These are phyloP conservation scores for Penicillium sp. DNA, from an alignment of 2,329 filamentous ascomycete genomes.

Conservation along the genomic window DNA sequence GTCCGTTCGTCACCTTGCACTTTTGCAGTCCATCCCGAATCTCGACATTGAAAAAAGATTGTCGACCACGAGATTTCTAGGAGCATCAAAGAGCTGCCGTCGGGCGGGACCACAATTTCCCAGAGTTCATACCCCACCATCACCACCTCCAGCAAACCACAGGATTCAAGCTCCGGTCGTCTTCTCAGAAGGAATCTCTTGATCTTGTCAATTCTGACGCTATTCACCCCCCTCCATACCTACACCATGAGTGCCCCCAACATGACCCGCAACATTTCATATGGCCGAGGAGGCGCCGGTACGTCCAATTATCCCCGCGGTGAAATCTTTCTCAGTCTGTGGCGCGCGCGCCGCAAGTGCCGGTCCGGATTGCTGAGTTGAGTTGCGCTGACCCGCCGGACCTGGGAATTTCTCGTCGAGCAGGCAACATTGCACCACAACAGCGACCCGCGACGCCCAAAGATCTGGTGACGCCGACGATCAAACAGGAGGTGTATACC, in stretches of 20 bases:
- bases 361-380: no score
- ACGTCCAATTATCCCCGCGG: constrained; percentile 14
- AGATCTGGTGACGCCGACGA: constrained; percentile 72
- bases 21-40: no score
- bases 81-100: no score
- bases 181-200: background rate
- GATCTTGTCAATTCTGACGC: background rate
- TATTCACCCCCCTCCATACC: background rate
- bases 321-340: background rate
- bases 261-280: constrained; percentile 44
- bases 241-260: constrained; percentile 15
- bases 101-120: no score
- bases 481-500: constrained; percentile 79
- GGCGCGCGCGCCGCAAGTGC: no score
- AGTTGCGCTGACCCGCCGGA: background rate
- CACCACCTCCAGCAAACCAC: background rate
- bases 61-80: no score
- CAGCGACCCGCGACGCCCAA: constrained; percentile 46
- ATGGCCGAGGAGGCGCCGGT: constrained; percentile 73
- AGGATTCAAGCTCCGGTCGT: no score
- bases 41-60: no score
- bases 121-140: background rate
- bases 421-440: constrained; percentile 59
- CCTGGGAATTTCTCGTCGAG: background rate
- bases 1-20: no score